These are phyloP conservation scores for Exophiala xenobiotica DNA, from an alignment of 2,329 filamentous ascomycete genomes.

Conservation along the genomic window DNA sequence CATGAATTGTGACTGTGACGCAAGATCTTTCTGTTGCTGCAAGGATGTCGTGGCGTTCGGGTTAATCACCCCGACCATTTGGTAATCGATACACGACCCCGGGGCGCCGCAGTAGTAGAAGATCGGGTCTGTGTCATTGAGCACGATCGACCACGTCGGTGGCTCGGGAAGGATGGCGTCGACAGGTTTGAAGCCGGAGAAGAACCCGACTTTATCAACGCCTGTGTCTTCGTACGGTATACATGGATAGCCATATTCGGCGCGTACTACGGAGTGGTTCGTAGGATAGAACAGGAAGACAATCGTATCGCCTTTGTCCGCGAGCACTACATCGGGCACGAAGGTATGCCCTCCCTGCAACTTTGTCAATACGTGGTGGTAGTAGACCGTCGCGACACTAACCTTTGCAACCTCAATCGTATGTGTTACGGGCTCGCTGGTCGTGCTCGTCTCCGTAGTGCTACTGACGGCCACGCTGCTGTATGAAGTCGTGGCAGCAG, in stretches of 20 bases:
- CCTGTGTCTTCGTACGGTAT: conserved; percentile 59
- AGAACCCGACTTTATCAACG: conserved; percentile 53
- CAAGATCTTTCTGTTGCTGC: conserved; percentile 25
- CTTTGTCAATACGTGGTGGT: conserved; percentile 1
- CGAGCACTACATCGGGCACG: conserved; percentile 26
- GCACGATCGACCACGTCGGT: conserved; percentile 41
- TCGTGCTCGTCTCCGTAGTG: too few species aligned
- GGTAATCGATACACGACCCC: conserved; percentile 61
- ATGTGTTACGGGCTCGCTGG: conserved; percentile 24
- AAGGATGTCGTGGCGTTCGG: conserved; percentile 39
- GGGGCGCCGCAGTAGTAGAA: conserved; percentile 71
- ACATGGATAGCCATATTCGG: conserved; percentile 61
- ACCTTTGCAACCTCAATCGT: conserved; percentile 23
- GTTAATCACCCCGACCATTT: conserved; percentile 78
- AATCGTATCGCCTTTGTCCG: conserved; percentile 27
- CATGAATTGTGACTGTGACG: conserved; percentile 23
- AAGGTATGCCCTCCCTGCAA: conserved; percentile 26
- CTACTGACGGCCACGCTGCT: too few species aligned
- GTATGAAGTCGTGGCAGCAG: too few species aligned
- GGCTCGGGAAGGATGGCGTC: conserved; percentile 47
- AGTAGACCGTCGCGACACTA: background rate
- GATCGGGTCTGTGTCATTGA: conserved; percentile 64
- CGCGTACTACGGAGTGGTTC: conserved; percentile 64
- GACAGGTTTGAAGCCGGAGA: conserved; percentile 51
- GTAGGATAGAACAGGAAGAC: conserved; percentile 61